Percentiles rank a stretch among this genome's conserved stretches.
phyloP scores from a whole-genome alignment of 495 filamentous ascomycete species.

The Talaromyces nanjingensis region DNA sequence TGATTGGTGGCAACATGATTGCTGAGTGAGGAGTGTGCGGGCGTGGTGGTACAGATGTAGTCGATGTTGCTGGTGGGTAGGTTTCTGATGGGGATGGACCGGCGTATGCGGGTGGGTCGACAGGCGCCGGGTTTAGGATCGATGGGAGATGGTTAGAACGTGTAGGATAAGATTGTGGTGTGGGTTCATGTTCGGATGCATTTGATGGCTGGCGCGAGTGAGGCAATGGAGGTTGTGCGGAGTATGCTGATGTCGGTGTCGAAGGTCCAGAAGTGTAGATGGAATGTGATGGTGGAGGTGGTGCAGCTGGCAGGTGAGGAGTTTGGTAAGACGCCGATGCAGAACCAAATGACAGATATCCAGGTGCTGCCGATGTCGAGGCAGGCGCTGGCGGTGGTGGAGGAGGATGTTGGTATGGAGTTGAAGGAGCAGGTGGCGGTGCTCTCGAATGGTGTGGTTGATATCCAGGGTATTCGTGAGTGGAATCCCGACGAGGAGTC shows the following conservation, averaged over 20 bases:
- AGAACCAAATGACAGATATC: conserved; percentile 37
- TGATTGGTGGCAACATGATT: conserved; percentile 13
- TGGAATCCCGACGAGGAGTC: conserved; percentile 47
- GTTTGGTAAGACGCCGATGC: conserved; percentile 34
- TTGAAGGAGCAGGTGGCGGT: conserved; percentile 9
- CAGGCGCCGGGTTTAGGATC: conserved; percentile 21
- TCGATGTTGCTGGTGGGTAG: conserved; percentile 11
- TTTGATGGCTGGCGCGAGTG: conserved; percentile 32
- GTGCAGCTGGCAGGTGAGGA: conserved; percentile 41
- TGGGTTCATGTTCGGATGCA: conserved; percentile 28
- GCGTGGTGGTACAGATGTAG: conserved; percentile 10
- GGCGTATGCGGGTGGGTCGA: conserved; percentile 19
- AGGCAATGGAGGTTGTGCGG: conserved; percentile 33
- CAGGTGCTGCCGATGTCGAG: conserved; percentile 18
- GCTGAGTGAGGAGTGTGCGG: conserved; percentile 19
- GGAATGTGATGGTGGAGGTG: conserved; percentile 31
- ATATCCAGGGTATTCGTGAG: conserved; percentile 42
- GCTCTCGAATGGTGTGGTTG: conserved; percentile 25
- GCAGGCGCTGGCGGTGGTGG: conserved; percentile 23
- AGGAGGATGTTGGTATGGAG: conserved; percentile 10
- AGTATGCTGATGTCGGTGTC: conserved; percentile 23
- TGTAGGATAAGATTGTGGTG: conserved; percentile 26
- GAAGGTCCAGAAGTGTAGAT: not conserved
- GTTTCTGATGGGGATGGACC: conserved; percentile 25
- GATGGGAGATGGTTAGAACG: conserved; percentile 14